Evolutionary conservation across 1,139 yeast species (phyloP).

Genomic region (Eremothecium coryli): DNA sequence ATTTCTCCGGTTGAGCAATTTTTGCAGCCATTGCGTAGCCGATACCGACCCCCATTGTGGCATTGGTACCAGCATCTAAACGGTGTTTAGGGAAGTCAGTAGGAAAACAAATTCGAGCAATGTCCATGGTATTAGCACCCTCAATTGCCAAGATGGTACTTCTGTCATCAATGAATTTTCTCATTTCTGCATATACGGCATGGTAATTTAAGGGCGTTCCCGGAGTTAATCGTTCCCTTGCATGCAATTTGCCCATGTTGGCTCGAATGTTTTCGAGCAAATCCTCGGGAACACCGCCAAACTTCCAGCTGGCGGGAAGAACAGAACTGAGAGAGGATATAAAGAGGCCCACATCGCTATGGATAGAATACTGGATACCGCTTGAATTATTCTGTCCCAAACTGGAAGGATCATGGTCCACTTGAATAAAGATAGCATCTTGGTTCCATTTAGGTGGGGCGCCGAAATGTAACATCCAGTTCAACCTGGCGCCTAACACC

Average conservation of each 20-base stretch:
- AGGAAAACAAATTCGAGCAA: slow-evolving; percentile 51
- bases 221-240: slow-evolving; percentile 23
- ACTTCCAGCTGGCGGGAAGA: slow-evolving; percentile 20
- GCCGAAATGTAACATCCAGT: slow-evolving; percentile 62
- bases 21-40: slow-evolving; percentile 60
- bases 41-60: slow-evolving; percentile 63
- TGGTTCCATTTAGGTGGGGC: slow-evolving; percentile 42
- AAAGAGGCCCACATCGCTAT: slow-evolving; percentile 43
- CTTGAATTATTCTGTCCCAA: slow-evolving; percentile 36
- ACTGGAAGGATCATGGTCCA: slow-evolving; percentile 45
- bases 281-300: slow-evolving; percentile 22
- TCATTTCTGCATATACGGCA: slow-evolving; percentile 42
- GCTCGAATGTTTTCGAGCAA: slow-evolving; percentile 29
- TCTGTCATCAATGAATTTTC: slow-evolving; percentile 32
- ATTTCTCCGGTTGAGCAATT: slow-evolving; percentile 36
- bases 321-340: slow-evolving; percentile 31
- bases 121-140: slow-evolving; percentile 67
- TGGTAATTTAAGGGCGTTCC: slow-evolving; percentile 38
- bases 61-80: slow-evolving; percentile 62
- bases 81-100: slow-evolving; percentile 43
- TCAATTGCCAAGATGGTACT: slow-evolving; percentile 43
- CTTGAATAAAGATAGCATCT: slow-evolving; percentile 42
- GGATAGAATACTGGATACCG: slow-evolving; percentile 15
- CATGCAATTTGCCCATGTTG: slow-evolving; percentile 34
- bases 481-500: slow-evolving; percentile 52